These are phyloP conservation scores for Colletotrichum zoysiae DNA, from an alignment of 2,329 filamentous ascomycete species.

Conservation along the genomic window DNA sequence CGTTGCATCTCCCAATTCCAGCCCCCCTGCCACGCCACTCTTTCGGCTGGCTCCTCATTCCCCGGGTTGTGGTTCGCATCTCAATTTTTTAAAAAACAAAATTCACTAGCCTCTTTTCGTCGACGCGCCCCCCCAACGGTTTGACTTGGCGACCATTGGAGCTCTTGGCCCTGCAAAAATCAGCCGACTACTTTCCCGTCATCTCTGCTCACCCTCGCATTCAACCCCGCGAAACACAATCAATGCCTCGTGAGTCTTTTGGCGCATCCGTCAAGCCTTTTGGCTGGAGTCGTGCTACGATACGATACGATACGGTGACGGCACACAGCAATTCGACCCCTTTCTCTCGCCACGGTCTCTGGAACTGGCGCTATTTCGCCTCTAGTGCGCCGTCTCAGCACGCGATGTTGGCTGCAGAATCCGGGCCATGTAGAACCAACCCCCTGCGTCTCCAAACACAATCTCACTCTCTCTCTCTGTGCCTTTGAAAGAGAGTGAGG, in stretches of 20 bases:
- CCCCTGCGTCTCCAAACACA: constrained; percentile 29
- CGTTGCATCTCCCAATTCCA: no score
- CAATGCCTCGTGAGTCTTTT: constrained; percentile 5
- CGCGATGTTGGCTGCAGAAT: constrained; percentile 14
- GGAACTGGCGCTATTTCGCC: constrained; percentile 15
- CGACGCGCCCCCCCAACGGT: not conserved
- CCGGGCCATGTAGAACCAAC: not conserved
- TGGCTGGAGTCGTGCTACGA: not conserved
- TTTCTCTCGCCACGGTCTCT: constrained; percentile 5
- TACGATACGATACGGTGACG: constrained; percentile 9
- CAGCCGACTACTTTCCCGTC: constrained; percentile 21
- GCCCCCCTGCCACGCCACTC: no score
- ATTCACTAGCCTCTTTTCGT: not conserved
- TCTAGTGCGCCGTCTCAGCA: constrained; percentile 29
- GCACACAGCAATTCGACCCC: not conserved
- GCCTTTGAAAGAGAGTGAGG: not conserved
- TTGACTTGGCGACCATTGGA: constrained; percentile 40
- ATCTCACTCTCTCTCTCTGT: not conserved
- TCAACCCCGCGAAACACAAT: constrained; percentile 20
- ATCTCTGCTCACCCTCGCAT: constrained; percentile 22
- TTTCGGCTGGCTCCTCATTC: no score
- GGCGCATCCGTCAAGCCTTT: not conserved
- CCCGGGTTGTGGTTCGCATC: not conserved
- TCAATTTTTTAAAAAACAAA: no score
- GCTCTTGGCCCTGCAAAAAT: constrained; percentile 41